These are phyloP conservation scores for Phaeotremella skinneri DNA, from an alignment of 768 basidiomycete species.

Conservation along the genomic window DNA sequence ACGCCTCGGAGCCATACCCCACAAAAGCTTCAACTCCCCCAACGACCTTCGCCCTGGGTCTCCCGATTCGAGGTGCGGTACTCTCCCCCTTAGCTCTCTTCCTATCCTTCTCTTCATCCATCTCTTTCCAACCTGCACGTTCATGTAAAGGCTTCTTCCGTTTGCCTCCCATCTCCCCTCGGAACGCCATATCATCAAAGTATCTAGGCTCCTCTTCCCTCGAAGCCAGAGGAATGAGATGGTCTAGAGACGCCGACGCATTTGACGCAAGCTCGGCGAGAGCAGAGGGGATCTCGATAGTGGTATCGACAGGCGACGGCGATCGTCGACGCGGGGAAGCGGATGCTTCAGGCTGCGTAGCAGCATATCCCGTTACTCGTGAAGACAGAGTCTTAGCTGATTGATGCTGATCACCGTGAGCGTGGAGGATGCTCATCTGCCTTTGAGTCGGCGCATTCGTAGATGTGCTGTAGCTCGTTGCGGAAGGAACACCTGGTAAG, in stretches of 20 bases:
- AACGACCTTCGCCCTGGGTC: constrained; percentile 5
- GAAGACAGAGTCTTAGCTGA: no score
- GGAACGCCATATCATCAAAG: not conserved
- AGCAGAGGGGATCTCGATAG: constrained; percentile 5
- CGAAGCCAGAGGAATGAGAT: not conserved
- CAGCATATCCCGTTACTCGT: no score
- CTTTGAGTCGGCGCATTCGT: no score
- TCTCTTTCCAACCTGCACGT: constrained; percentile 44
- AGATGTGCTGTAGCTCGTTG: no score
- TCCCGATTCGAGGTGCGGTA: not conserved
- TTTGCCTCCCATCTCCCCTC: constrained; percentile 46
- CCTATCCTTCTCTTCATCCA: constrained; percentile 29
- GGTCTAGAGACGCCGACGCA: not conserved
- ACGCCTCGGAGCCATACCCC: not conserved
- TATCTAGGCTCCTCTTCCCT: not conserved
- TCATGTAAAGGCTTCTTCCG: constrained; percentile 37
- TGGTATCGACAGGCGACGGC: constrained; percentile 3
- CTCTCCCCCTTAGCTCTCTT: constrained; percentile 5
- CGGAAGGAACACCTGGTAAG: no score
- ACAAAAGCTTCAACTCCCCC: constrained; percentile 1
- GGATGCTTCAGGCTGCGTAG: no score
- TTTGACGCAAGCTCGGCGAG: constrained; percentile 7
- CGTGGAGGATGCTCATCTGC: no score
- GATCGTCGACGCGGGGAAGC: not conserved
- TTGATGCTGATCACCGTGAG: no score